Base-by-base conservation (phyloP, 352 stramenopile genomes). In the Phytophthora meadii region DNA sequence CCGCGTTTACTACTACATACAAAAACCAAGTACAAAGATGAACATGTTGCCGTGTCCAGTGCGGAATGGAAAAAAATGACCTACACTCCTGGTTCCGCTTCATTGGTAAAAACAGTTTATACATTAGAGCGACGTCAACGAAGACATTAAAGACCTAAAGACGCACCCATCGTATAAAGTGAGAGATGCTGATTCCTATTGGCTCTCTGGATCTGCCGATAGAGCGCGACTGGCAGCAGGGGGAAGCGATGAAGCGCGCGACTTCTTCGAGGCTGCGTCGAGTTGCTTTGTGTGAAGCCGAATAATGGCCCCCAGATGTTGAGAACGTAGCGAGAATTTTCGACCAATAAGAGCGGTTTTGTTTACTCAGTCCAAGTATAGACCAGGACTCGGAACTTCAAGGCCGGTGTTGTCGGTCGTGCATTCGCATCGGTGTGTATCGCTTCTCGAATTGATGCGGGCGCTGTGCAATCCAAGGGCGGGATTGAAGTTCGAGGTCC, bases 1-100 rank as follows among this genome's bases (percentile, higher is more conserved):
- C 86, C 79, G 34, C 79, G 81, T 37, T 90, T 90, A 28, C 79
- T 88, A 56, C 27, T 54, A n/a, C 17, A 50, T 25, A 52, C 40
- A 48, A 57, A 57, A 1, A 27, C 19, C 15, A 67, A 48, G 47
- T 32, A 22, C 30, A 49, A 52, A 52, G n/a, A 36, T 54, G 36
- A 58, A 39, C 11, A 54, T 12, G 39, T 54, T 63, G 45, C 36
- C 51, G 40, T 28, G 15, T 9, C 22, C 60, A 61, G 24, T 54
- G 51, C 51, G 42, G 42, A 68, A 52, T 48, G 50, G 45, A 24
- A 34, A 30, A 22, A n/a, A 49, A 12, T 51, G 32, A 69, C 65
- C 32, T 61, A 73, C 65, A 65, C 19, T 69, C 52, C 59, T 47
- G 59, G 44, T 65, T 69, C 65, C 22, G 47, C 65, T 70, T 42